A percentile compares a stretch with the other conserved stretches of the same genome.
Conservation (phyloP, 2,329 filamentous ascomycete genomes). For the Hymenoscyphus repandus region DNA sequence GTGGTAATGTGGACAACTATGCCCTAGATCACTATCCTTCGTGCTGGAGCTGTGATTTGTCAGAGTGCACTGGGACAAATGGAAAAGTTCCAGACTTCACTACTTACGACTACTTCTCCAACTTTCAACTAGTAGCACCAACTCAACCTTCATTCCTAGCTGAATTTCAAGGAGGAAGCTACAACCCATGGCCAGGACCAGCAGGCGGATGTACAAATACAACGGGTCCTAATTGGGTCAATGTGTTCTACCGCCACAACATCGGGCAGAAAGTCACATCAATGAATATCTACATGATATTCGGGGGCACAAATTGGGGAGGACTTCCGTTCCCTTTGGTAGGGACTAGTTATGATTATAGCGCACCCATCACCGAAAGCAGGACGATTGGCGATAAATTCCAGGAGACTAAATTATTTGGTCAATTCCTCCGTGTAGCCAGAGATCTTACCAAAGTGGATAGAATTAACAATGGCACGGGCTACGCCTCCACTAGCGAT, state of each 20-base stretch:
- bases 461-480: conserved; percentile 42
- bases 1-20: conserved; percentile 50
- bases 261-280: conserved; percentile 55
- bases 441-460: conserved; percentile 52
- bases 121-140: conserved; percentile 26
- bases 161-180: conserved; percentile 55
- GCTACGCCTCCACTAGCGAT: conserved; percentile 45
- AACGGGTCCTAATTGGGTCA: conserved; percentile 54
- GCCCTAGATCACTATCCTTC: conserved; percentile 49
- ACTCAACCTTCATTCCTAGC: conserved; percentile 43
- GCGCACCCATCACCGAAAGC: conserved; percentile 44
- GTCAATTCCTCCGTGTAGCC: conserved; percentile 53
- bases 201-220: conserved; percentile 38
- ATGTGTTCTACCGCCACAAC: conserved; percentile 59
- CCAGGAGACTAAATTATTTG: conserved; percentile 57
- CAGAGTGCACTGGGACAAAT: conserved; percentile 55
- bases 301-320: conserved; percentile 61
- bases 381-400: conserved; percentile 53
- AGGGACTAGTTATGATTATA: conserved; percentile 59
- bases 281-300: conserved; percentile 60
- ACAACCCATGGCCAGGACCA: conserved; percentile 58
- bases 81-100: conserved; percentile 49
- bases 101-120: conserved; percentile 30
- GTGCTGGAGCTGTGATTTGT: conserved; percentile 60
- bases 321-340: conserved; percentile 52